A percentile compares a stretch with the other conserved stretches of the same genome.
phyloP scores from a whole-genome alignment of 164 flowering plant genomes.

The Taxillus chinensis region DNA sequence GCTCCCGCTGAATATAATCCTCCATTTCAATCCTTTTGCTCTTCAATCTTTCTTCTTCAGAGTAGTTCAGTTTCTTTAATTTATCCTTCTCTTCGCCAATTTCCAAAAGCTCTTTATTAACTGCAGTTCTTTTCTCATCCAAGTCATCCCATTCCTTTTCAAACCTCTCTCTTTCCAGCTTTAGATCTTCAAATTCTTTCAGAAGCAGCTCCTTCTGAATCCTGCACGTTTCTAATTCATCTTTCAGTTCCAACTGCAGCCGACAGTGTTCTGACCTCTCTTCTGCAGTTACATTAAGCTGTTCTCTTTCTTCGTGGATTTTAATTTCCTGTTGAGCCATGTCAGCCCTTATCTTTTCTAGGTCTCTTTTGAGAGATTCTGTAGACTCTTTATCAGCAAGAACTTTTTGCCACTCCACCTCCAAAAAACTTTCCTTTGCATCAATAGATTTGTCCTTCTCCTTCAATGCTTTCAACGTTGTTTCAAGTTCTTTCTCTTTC shows the following conservation, averaged over 20 bases:
- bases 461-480: constrained; percentile 39
- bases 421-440: constrained; percentile 46
- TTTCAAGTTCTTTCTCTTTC: constrained; percentile 62
- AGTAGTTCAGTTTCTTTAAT: constrained; percentile 27
- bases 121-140: constrained; percentile 60
- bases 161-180: constrained; percentile 55
- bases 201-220: constrained; percentile 39
- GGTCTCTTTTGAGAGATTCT: constrained; percentile 31
- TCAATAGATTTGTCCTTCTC: constrained; percentile 59
- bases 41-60: constrained; percentile 47
- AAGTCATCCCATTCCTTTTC: constrained; percentile 85
- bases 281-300: constrained; percentile 34
- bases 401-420: constrained; percentile 35
- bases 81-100: constrained; percentile 40
- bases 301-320: constrained; percentile 42
- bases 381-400: constrained; percentile 37
- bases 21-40: constrained; percentile 31
- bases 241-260: constrained; percentile 46
- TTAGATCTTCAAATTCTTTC: constrained; percentile 63
- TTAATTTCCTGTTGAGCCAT: constrained; percentile 29
- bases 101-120: constrained; percentile 26
- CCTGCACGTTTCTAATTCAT: constrained; percentile 48
- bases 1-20: constrained; percentile 38
- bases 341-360: constrained; percentile 44
- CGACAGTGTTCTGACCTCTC: constrained; percentile 53